Evolutionary conservation across 2,329 filamentous ascomycete genomes (phyloP).

Genomic region (Phyllachora maydis): DNA sequence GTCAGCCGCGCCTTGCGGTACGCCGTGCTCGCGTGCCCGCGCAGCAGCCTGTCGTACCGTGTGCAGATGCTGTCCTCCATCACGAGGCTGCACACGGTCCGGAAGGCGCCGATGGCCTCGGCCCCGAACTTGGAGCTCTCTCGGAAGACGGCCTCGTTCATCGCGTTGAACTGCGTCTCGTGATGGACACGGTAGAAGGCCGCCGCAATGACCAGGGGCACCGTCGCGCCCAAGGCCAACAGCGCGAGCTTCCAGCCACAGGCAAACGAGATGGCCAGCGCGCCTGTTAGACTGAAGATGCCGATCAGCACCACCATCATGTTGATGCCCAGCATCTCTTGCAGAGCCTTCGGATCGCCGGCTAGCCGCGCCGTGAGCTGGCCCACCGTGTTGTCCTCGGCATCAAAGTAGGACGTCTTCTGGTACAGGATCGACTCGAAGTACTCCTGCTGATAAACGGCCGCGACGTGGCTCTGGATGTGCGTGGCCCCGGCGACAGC

Average conservation of each 20-base stretch:
- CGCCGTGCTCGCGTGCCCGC: constrained; percentile 34
- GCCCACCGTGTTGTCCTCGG: constrained; percentile 36
- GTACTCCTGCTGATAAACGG: constrained; percentile 37
- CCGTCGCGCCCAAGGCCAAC: constrained; percentile 40
- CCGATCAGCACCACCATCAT: constrained; percentile 42
- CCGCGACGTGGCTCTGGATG: constrained; percentile 25
- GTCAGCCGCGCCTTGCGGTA: constrained; percentile 39
- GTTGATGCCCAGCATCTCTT: constrained; percentile 41
- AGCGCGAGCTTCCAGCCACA: constrained; percentile 63
- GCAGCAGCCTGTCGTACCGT: constrained; percentile 38
- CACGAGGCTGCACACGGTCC: constrained; percentile 50
- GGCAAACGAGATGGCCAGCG: constrained; percentile 43
- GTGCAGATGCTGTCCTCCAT: constrained; percentile 44
- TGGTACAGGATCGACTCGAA: constrained; percentile 38
- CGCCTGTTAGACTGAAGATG: constrained; percentile 43
- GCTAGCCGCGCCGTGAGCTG: constrained; percentile 35
- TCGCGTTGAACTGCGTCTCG: constrained; percentile 46
- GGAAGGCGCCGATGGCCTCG: constrained; percentile 53
- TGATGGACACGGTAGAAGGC: constrained; percentile 31
- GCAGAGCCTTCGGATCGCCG: constrained; percentile 35
- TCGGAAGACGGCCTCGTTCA: constrained; percentile 47
- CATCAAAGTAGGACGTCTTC: constrained; percentile 38
- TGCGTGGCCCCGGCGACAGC: constrained; percentile 21
- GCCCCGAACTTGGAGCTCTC: constrained; percentile 56
- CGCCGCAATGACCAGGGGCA: constrained; percentile 24